Percentiles rank a stretch among this genome's conserved stretches.
These are phyloP conservation scores for Pezicula carpinea DNA, from an alignment of 2,329 filamentous ascomycete genomes.

Conservation along the genomic window DNA sequence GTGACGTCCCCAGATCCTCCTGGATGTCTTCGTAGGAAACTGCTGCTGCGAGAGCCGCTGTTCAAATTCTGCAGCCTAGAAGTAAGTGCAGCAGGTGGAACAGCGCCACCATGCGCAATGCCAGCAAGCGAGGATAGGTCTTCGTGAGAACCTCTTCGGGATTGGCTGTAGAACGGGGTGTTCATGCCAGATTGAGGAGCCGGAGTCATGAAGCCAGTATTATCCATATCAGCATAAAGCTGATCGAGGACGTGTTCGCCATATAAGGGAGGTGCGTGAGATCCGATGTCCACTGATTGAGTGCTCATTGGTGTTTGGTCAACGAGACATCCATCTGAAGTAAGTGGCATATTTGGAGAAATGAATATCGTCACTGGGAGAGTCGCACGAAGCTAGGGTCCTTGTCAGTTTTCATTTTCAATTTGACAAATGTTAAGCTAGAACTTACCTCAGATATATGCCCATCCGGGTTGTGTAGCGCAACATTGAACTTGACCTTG, in stretches of 20 bases:
- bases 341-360: slow-evolving; percentile 85
- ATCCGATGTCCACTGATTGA: slow-evolving; percentile 44
- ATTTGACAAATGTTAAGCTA: neutral
- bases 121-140: slow-evolving; percentile 63
- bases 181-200: slow-evolving; percentile 66
- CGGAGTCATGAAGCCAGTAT: slow-evolving; percentile 75
- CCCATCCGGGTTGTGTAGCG: slow-evolving; percentile 90
- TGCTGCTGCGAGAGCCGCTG: slow-evolving; percentile 39
- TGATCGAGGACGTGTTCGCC: slow-evolving; percentile 86
- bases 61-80: slow-evolving; percentile 68
- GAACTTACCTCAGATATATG: slow-evolving; percentile 77
- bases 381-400: slow-evolving; percentile 69
- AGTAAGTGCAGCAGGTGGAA: slow-evolving; percentile 51
- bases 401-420: slow-evolving; percentile 12
- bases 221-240: slow-evolving; percentile 83
- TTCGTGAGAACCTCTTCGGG: slow-evolving; percentile 74
- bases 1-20: slow-evolving; percentile 29
- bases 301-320: slow-evolving; percentile 49
- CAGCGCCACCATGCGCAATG: slow-evolving; percentile 36
- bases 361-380: slow-evolving; percentile 92
- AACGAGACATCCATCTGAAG: slow-evolving; percentile 78
- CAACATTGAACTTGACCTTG: slow-evolving; percentile 86
- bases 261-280: slow-evolving; percentile 83
- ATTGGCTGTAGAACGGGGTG: slow-evolving; percentile 71
- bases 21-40: slow-evolving; percentile 24